These are phyloP conservation scores for Apostasia shenzhenica DNA, from an alignment of 106 monocot genomes.

Conservation along the genomic window DNA sequence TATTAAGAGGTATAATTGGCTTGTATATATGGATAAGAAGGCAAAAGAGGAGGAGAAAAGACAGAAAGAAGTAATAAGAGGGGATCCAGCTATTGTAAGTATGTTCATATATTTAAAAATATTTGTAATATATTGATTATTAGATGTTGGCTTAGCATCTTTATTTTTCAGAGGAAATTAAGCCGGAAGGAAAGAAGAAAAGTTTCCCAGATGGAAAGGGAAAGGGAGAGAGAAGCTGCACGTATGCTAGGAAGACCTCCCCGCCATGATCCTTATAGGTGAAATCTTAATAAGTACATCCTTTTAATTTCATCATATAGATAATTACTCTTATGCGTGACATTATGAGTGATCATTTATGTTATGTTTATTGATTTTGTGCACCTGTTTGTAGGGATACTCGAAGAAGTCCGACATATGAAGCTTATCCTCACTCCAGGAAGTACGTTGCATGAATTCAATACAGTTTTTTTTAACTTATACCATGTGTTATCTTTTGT, in stretches of 20 bases:
- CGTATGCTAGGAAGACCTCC: slow-evolving; percentile 51
- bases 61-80: slow-evolving; percentile 91
- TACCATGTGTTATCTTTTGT: neutral
- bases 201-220: slow-evolving; percentile 93
- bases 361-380: neutral
- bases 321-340: neutral
- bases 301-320: neutral
- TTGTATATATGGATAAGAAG: slow-evolving; percentile 98
- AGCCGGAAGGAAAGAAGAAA: slow-evolving; percentile 99
- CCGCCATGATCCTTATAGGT: slow-evolving; percentile 95
- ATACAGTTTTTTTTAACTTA: neutral
- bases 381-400: slow-evolving; percentile 41
- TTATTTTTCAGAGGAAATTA: slow-evolving; percentile 64
- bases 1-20: slow-evolving; percentile 94
- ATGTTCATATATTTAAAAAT: neutral
- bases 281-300: neutral
- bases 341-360: neutral
- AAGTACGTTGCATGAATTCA: slow-evolving; percentile 25
- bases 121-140: neutral
- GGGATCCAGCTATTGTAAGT: slow-evolving; percentile 92
- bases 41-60: slow-evolving; percentile 94
- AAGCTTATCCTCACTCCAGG: slow-evolving; percentile 72
- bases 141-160: slow-evolving; percentile 4
- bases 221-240: slow-evolving; percentile 74
- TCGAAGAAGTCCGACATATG: slow-evolving; percentile 92